phyloP scores from a whole-genome alignment of 106 monocot species.

The Phalaenopsis equestris region DNA sequence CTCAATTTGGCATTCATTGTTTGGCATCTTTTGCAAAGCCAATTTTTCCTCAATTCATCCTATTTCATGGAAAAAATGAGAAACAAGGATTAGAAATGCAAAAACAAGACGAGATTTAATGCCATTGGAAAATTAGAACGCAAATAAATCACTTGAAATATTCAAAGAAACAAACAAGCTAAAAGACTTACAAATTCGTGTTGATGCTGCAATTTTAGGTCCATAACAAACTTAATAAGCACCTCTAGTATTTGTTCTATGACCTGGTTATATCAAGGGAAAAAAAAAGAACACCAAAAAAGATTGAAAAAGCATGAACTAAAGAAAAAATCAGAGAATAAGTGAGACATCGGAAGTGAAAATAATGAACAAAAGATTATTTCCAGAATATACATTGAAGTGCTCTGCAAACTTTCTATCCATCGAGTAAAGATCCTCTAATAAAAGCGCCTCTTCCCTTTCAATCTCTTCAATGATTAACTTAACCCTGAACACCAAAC shows the following conservation, averaged over 20 bases:
- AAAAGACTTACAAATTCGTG: constrained; percentile 79
- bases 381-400: constrained; percentile 54
- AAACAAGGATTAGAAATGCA: constrained; percentile 8
- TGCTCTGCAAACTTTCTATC: constrained; percentile 98
- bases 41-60: constrained; percentile 89
- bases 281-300: not conserved
- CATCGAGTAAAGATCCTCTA: constrained; percentile 91
- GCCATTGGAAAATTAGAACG: not conserved
- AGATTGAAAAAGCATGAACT: not conserved
- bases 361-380: constrained; percentile 3
- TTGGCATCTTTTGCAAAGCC: constrained; percentile 96
- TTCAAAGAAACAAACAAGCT: constrained; percentile 8
- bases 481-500: constrained; percentile 59
- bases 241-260: constrained; percentile 90
- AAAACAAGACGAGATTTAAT: not conserved
- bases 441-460: constrained; percentile 70
- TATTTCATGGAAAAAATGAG: constrained; percentile 23
- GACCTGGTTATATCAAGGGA: constrained; percentile 37
- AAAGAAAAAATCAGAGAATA: not conserved
- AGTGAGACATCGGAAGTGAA: too few relatives aligned
- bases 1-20: constrained; percentile 98
- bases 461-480: constrained; percentile 92
- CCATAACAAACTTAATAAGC: constrained; percentile 88
- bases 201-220: constrained; percentile 91
- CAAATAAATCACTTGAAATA: not conserved